A percentile compares a stretch with the other conserved stretches of the same genome.
phyloP scores from a whole-genome alignment of 495 filamentous ascomycete species.

The Daldinia bambusicola region DNA sequence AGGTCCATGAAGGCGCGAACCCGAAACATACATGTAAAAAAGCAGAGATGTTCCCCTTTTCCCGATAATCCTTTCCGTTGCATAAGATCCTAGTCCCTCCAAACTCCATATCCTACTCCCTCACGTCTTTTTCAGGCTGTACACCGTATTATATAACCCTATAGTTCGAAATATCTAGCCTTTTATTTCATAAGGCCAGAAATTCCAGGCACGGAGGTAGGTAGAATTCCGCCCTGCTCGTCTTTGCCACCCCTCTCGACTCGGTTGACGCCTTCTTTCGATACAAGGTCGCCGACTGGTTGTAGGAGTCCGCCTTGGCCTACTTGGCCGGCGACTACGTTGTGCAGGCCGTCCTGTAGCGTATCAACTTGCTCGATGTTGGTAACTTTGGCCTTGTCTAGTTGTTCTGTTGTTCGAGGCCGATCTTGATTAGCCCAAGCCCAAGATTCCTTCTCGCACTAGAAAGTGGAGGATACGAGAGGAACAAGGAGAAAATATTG shows the following conservation, averaged over 20 bases:
- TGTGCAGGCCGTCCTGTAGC: slow-evolving; percentile 70
- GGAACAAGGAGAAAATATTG: neutral
- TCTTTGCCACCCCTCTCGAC: slow-evolving; percentile 71
- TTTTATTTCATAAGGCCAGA: slow-evolving; percentile 25
- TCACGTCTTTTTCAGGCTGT: too few species aligned
- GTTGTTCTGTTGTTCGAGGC: slow-evolving; percentile 58
- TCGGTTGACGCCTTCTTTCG: slow-evolving; percentile 72
- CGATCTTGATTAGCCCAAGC: neutral
- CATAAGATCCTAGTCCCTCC: neutral
- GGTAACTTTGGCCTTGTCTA: slow-evolving; percentile 74
- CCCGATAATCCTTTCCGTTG: neutral
- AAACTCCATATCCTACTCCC: neutral
- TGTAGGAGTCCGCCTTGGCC: slow-evolving; percentile 70
- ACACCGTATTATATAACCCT: too few species aligned
- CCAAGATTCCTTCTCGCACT: neutral
- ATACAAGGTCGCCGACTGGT: slow-evolving; percentile 67
- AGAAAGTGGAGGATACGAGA: too few species aligned
- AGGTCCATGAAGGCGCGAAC: neutral
- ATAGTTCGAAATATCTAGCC: too few species aligned
- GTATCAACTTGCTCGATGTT: slow-evolving; percentile 68
- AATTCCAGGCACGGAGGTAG: slow-evolving; percentile 20
- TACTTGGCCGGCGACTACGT: slow-evolving; percentile 66
- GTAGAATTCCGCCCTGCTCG: slow-evolving; percentile 62
- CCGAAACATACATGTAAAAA: too few species aligned
- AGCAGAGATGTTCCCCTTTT: too few species aligned